phyloP scores from a whole-genome alignment of 306 rosid species.

The Oemleria cerasiformis region DNA sequence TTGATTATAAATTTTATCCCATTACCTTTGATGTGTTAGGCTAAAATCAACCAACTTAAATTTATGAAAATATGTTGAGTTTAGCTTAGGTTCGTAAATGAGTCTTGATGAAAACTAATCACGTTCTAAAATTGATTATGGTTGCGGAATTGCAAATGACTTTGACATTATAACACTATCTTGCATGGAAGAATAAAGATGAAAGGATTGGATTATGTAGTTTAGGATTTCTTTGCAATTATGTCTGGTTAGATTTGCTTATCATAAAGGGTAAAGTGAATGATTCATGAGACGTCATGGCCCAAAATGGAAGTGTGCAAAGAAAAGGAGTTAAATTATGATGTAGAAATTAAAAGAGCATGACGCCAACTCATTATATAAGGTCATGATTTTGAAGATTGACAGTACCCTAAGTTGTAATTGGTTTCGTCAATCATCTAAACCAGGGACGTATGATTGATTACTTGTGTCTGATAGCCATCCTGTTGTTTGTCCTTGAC shows the following conservation, averaged over 20 bases:
- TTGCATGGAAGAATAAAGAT: background rate
- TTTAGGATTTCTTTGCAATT: background rate
- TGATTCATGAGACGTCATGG: background rate
- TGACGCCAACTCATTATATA: background rate
- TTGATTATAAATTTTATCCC: background rate
- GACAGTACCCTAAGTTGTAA: background rate
- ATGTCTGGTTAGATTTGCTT: background rate
- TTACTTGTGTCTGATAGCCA: background rate
- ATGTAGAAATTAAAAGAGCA: background rate
- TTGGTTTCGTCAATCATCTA: background rate
- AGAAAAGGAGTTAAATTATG: background rate
- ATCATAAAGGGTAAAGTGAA: background rate
- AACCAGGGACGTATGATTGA: background rate
- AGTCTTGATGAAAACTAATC: background rate
- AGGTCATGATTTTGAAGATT: background rate
- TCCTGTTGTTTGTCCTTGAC: background rate
- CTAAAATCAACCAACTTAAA: background rate
- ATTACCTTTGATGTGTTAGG: background rate
- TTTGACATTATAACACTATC: background rate
- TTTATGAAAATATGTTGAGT: background rate
- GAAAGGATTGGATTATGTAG: background rate
- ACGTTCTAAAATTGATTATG: background rate
- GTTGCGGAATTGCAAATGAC: background rate
- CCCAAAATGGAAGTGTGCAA: background rate
- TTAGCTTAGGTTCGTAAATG: background rate